These are phyloP conservation scores for Tolypocladium nubicola DNA, from an alignment of 2,329 filamentous ascomycete species.

Conservation along the genomic window DNA sequence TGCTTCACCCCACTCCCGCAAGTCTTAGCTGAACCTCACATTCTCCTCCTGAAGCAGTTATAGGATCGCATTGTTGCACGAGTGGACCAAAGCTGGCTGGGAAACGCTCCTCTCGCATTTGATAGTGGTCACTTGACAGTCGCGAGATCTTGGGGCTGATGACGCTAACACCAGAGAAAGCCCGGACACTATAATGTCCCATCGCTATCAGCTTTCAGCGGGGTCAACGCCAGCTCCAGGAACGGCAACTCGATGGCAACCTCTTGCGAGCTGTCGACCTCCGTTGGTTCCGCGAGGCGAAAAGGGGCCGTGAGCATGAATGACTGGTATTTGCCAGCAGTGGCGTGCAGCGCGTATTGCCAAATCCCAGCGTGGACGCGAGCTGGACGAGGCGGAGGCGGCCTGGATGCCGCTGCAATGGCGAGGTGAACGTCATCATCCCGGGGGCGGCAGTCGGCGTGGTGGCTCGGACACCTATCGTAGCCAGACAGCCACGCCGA, in stretches of 20 bases:
- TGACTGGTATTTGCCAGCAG: background rate
- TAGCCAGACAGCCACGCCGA: background rate
- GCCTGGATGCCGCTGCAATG: background rate
- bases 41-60: background rate
- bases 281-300: background rate
- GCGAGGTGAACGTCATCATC: slow-evolving; percentile 2
- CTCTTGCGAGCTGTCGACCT: background rate
- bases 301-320: background rate
- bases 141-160: background rate
- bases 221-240: background rate
- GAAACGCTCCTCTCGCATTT: background rate
- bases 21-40: background rate
- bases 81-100: background rate
- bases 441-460: background rate
- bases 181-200: background rate
- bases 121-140: background rate
- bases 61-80: too few species aligned
- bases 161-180: background rate
- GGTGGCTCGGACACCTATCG: background rate
- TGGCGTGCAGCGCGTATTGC: background rate
- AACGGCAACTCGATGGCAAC: background rate
- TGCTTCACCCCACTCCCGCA: background rate
- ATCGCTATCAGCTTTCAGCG: background rate
- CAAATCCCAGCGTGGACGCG: background rate
- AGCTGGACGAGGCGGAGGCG: background rate